Conservation (phyloP, 2,329 filamentous ascomycete species). For the Penicillium hordei region DNA sequence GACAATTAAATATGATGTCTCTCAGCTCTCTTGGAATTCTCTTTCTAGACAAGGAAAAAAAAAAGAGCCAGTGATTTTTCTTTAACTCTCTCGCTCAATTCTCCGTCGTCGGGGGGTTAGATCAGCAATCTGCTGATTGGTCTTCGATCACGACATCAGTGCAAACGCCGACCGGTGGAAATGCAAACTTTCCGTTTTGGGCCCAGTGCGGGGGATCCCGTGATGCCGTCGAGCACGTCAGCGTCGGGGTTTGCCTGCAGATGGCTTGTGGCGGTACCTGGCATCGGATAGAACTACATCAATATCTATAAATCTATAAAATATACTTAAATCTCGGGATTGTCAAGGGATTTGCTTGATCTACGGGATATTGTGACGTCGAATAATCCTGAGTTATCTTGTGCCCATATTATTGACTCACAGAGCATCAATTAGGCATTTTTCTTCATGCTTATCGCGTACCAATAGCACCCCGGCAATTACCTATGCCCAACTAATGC, state of each 20-base stretch:
- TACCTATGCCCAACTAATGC: neutral
- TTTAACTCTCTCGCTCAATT: slow-evolving; percentile 19
- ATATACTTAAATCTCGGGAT: neutral
- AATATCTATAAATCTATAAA: neutral
- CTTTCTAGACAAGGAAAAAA: slow-evolving; percentile 22
- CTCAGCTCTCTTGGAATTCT: slow-evolving; percentile 19
- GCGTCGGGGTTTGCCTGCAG: slow-evolving; percentile 25
- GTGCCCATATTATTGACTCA: too few relatives aligned
- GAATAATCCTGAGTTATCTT: neutral
- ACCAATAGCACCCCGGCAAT: slow-evolving; percentile 11
- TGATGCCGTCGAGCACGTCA: slow-evolving; percentile 35
- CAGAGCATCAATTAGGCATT: neutral
- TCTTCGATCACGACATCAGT: slow-evolving; percentile 48
- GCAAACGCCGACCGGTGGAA: slow-evolving; percentile 27
- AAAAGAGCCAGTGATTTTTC: slow-evolving; percentile 21
- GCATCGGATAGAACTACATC: neutral
- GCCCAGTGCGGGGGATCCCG: slow-evolving; percentile 30
- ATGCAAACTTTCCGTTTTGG: slow-evolving; percentile 34
- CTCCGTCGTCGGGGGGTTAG: slow-evolving; percentile 41
- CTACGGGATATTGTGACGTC: neutral
- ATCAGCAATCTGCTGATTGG: slow-evolving; percentile 42
- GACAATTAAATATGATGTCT: slow-evolving; percentile 18
- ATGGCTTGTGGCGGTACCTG: neutral
- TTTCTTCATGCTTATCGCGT: neutral
- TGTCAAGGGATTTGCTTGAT: neutral